Percentiles rank a stretch among this genome's conserved stretches.
These are phyloP conservation scores for Didymella arachidicola DNA, from an alignment of 2,329 filamentous ascomycete genomes.

Conservation along the genomic window DNA sequence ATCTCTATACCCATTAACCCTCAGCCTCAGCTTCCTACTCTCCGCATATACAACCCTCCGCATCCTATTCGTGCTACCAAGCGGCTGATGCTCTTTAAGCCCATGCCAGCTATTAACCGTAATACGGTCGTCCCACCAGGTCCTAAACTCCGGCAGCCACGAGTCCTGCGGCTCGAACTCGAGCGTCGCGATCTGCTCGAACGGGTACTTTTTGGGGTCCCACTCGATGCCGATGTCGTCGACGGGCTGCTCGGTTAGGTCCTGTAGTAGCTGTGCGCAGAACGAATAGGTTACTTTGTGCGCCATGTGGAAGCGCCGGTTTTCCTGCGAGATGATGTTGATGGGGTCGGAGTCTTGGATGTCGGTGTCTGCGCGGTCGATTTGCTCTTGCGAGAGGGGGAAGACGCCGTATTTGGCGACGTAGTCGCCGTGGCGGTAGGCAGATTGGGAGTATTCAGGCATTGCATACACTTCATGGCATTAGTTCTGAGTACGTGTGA, in stretches of 20 bases:
- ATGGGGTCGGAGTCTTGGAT: constrained; percentile 38
- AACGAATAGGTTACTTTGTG: constrained; percentile 45
- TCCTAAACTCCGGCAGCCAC: constrained; percentile 52
- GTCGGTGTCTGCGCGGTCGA: constrained; percentile 51
- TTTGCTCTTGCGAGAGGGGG: constrained; percentile 53
- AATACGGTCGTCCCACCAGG: constrained; percentile 53
- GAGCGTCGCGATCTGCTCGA: constrained; percentile 55
- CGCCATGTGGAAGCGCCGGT: constrained; percentile 28
- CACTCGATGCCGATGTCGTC: constrained; percentile 51
- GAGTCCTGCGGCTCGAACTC: constrained; percentile 53
- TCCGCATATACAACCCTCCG: constrained; percentile 53
- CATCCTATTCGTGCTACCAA: constrained; percentile 53
- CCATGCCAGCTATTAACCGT: constrained; percentile 53
- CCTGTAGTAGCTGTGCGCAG: constrained; percentile 58
- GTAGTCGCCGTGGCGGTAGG: constrained; percentile 59
- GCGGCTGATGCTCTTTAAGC: constrained; percentile 49
- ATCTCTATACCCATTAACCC: constrained; percentile 51
- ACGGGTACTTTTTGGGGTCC: constrained; percentile 59
- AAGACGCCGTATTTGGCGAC: constrained; percentile 59
- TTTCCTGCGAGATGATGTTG: constrained; percentile 36
- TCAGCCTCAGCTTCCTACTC: constrained; percentile 50
- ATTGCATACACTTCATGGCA: constrained; percentile 34
- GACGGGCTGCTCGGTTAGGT: constrained; percentile 55
- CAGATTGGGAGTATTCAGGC: constrained; percentile 57
- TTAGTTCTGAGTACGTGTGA: not conserved